Percentiles rank a stretch among this genome's conserved stretches.
These are phyloP conservation scores for Mucor piriformis DNA, from an alignment of 371 early-diverging fungal species.

Conservation along the genomic window DNA sequence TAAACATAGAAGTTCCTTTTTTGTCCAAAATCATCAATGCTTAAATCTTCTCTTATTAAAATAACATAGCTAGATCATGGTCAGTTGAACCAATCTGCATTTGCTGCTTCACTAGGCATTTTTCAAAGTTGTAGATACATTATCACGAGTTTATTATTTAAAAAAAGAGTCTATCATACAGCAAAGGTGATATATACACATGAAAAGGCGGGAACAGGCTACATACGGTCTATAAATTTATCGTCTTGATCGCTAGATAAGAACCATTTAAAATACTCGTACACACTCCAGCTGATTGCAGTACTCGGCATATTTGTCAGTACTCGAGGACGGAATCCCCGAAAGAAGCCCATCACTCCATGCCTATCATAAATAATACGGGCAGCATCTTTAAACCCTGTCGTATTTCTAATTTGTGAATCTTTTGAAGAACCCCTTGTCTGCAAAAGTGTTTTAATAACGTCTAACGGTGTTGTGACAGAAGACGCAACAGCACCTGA, in stretches of 20 bases:
- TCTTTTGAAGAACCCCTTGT: slow-evolving; percentile 81
- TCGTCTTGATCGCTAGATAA: slow-evolving; percentile 15
- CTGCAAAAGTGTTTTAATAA: slow-evolving; percentile 91
- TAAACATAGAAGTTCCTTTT: too few species aligned
- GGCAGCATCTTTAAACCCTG: slow-evolving; percentile 76
- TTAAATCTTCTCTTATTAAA: too few species aligned
- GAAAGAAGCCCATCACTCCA: slow-evolving; percentile 79
- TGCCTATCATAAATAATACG: slow-evolving; percentile 73
- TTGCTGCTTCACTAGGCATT: too few species aligned
- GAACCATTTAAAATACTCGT: slow-evolving; percentile 86
- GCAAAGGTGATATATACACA: too few species aligned
- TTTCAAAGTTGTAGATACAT: too few species aligned
- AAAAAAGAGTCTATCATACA: too few species aligned
- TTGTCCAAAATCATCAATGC: too few species aligned
- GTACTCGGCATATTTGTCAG: slow-evolving; percentile 91
- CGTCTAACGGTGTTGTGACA: slow-evolving; percentile 91
- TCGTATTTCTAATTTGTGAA: slow-evolving; percentile 65
- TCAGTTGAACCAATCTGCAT: too few species aligned
- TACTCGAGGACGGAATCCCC: slow-evolving; percentile 82
- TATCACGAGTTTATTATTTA: too few species aligned
- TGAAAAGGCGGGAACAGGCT: not conserved
- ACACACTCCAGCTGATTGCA: slow-evolving; percentile 94
- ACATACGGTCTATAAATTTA: slow-evolving; percentile 21
- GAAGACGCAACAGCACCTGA: slow-evolving; percentile 92
- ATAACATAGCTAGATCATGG: too few species aligned